Evolutionary conservation across 345 rosid species (phyloP), one percentile per base, ranked within the genome.

Genomic region (Salix koriyanagi): DNA sequence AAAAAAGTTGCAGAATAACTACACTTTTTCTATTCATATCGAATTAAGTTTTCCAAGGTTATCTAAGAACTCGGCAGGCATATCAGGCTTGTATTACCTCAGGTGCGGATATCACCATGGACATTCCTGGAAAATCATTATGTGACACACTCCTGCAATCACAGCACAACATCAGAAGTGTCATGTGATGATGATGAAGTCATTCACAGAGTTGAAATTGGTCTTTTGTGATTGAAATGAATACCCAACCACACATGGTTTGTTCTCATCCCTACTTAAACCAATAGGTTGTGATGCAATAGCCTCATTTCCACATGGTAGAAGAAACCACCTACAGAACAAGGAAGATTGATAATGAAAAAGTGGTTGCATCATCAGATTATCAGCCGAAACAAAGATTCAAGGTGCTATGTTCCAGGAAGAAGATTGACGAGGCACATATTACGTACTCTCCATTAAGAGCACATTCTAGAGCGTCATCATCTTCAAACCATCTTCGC

Each of bases 391-490:
- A 18, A 16, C 42, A 32, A 6, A 65, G 26, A 69, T 36, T 69
- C 71, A 64, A 44, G 60, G 44, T 11, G 12, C 9, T 41, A 32
- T 46, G 37, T 21, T 6, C 16, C 6, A 18, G 34, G 48, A 72
- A 61, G 23, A 15, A 54, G 16, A 67, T 62, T 80, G 21, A 75
- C 48, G 15, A 28, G 69, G 72, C 62, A 65, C 36, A 75, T 80
- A 69, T 36, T n/a, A 85, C 97, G 36, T 86, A 91, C 94, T 93
- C 94, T 81, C 94, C 99, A 11, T 72, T 85, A 28, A 95, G 81
- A 65, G 96, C 86, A 62, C 91, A 91, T 82, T 91, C 98, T 58
- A 91, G 89, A 11, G 93, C 98, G 21, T 95, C 97, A 65, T 90
- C 76, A 52, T 93, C 96, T 37, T 77, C 73, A 56, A 89, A 86